Base-by-base conservation (phyloP, 148 eudicot genomes). In the Arbutus unedo region DNA sequence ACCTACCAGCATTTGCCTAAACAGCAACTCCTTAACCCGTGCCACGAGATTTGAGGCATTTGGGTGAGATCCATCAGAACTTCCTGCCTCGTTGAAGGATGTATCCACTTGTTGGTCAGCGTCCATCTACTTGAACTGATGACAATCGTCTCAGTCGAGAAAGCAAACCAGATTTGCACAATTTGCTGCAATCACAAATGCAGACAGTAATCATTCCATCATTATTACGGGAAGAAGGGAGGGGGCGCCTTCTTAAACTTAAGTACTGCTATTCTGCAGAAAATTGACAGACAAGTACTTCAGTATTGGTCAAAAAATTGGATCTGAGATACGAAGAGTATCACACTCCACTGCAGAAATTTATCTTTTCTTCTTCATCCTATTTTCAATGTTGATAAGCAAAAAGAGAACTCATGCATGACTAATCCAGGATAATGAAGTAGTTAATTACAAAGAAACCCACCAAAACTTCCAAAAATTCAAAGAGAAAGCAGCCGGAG, bases 1-100 rank as follows among this genome's bases (percentile, higher is more conserved):
- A 23, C 98, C 97, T 41, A 95, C 90, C 59, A 95, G 88, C 98
- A 95, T 92, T 81, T 86, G 84, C 15, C 88, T 91, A 83, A 87
- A 85, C 25, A 95, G 86, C 83, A 95, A 84, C 67, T 91, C 92
- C 90, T 81, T 90, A 38, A 87, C 94, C 16, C 21, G 86, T 5
- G 79, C 75, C 68, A 90, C 88, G n/a, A 86, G 87, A 50, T 31
- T 71, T n/a, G 82, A 73, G 74, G 76, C 73, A 49, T 89, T 85
- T 74, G 83, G 38, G 55, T 78, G 74, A 38, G 76, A 74, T 59
- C 74, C 77, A 62, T 86, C 82, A 5, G 88, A 55, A 43, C 41
- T 80, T 74, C 81, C 89, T 11, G 66, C 79, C 53, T 80, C 82
- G 53, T 74, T 47, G 66, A 41, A 57, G 21, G 88, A 78, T 67